Percentiles rank a stretch among this genome's conserved stretches.
phyloP scores from a whole-genome alignment of 1,139 yeast species.

The Hanseniaspora uvarum region DNA sequence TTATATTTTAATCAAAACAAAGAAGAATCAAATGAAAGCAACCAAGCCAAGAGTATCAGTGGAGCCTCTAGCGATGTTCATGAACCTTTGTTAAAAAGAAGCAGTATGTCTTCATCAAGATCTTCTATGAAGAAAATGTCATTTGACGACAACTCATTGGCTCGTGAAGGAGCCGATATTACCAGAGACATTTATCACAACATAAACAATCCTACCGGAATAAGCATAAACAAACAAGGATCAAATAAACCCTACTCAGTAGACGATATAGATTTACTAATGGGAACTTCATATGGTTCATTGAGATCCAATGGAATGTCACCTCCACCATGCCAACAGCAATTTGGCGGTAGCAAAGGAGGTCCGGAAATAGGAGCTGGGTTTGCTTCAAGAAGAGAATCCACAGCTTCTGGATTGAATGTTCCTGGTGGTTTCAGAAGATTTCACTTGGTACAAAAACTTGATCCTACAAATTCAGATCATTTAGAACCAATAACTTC shows the following conservation, averaged over 20 bases:
- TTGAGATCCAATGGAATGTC: slow-evolving; percentile 13
- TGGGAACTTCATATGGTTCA: slow-evolving; percentile 19
- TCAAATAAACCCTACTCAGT: slow-evolving; percentile 27
- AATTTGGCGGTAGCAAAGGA: neutral
- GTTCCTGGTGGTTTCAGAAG: slow-evolving; percentile 77
- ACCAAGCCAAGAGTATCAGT: neutral
- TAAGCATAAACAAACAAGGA: slow-evolving; percentile 21
- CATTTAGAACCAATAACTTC: slow-evolving; percentile 19
- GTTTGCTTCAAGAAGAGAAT: slow-evolving; percentile 38
- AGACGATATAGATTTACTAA: slow-evolving; percentile 26
- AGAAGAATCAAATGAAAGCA: neutral
- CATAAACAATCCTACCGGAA: slow-evolving; percentile 22
- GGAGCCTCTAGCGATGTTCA: neutral
- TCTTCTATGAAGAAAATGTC: slow-evolving; percentile 20
- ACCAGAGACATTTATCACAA: slow-evolving; percentile 47
- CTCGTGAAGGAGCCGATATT: slow-evolving; percentile 62
- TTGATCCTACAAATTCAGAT: slow-evolving; percentile 27
- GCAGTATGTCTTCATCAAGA: slow-evolving; percentile 3
- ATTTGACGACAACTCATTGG: slow-evolving; percentile 26
- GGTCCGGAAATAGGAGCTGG: slow-evolving; percentile 20
- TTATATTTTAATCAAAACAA: slow-evolving; percentile 21
- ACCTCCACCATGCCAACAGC: slow-evolving; percentile 14
- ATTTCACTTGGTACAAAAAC: slow-evolving; percentile 43
- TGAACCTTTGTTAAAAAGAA: slow-evolving; percentile 8
- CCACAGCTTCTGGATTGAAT: slow-evolving; percentile 56